A percentile compares a stretch with the other conserved stretches of the same genome.
These are phyloP conservation scores for Hypoxylon lienhwacheense DNA, from an alignment of 495 filamentous ascomycete genomes.

Conservation along the genomic window DNA sequence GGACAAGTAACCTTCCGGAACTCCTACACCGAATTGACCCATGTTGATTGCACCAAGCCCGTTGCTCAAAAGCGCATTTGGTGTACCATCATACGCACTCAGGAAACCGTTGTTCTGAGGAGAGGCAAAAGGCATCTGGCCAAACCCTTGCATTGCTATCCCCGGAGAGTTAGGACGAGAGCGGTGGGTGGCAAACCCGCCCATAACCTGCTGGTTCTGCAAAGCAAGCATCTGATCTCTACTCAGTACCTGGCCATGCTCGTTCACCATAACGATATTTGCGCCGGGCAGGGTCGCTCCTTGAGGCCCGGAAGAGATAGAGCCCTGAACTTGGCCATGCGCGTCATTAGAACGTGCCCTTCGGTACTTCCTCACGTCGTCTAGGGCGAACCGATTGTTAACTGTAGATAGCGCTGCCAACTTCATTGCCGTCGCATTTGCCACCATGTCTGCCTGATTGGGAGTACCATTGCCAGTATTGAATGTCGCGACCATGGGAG, in stretches of 20 bases:
- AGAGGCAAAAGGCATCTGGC: conserved; percentile 76
- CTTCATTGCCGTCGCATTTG: conserved; percentile 99
- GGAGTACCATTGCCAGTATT: conserved; percentile 55
- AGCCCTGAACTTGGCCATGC: conserved; percentile 53
- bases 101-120: conserved; percentile 96
- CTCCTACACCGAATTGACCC: conserved; percentile 69
- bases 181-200: conserved; percentile 70
- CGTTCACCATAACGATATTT: conserved; percentile 85
- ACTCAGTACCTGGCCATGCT: conserved; percentile 83
- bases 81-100: conserved; percentile 75
- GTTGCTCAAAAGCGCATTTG: conserved; percentile 71
- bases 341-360: conserved; percentile 88
- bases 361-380: conserved; percentile 93
- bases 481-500: conserved; percentile 91
- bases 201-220: conserved; percentile 79
- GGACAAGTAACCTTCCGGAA: conserved; percentile 85
- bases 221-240: conserved; percentile 84
- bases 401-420: conserved; percentile 94
- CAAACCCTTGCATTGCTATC: conserved; percentile 74
- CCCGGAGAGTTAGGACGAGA: conserved; percentile 94
- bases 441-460: conserved; percentile 94
- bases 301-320: conserved; percentile 49
- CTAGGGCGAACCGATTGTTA: conserved; percentile 95
- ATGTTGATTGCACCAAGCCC: conserved; percentile 71
- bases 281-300: conserved; percentile 57